Conservation (phyloP, 208 protist species). For the Trypanosoma conorhini region DNA sequence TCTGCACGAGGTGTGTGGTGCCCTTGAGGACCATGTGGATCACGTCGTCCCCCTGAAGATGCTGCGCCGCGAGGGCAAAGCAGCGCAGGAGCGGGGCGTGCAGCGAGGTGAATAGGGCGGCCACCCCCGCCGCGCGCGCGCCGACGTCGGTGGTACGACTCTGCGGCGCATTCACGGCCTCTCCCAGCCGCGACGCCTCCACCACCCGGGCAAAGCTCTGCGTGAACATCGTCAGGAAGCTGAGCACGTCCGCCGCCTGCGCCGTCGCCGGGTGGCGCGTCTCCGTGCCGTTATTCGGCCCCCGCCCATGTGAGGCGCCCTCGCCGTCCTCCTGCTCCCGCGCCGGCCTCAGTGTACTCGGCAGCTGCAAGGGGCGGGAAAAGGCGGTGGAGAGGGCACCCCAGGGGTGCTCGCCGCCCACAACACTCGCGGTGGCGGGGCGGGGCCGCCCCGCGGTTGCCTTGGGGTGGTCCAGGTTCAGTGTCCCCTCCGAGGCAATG, state of each 20-base stretch:
- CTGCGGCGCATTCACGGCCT: neutral
- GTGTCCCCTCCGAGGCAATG: constrained; percentile 5
- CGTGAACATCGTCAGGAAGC: constrained; percentile 42
- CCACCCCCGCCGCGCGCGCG: constrained; percentile 1
- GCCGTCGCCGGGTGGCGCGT: neutral
- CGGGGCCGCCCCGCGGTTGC: neutral
- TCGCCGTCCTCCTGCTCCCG: neutral
- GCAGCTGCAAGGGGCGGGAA: neutral
- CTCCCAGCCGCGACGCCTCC: constrained; percentile 8
- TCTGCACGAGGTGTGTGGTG: constrained; percentile 47
- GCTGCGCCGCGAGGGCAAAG: constrained; percentile 23
- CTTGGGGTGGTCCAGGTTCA: constrained; percentile 4
- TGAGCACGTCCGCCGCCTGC: constrained; percentile 21
- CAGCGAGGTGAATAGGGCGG: constrained; percentile 26
- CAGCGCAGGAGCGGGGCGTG: constrained; percentile 29
- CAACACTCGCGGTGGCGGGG: neutral
- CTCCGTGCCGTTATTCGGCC: neutral
- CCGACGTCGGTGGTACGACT: neutral
- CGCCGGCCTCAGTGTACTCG: neutral
- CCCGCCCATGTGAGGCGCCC: neutral
- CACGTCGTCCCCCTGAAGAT: constrained; percentile 37
- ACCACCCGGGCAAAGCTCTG: constrained; percentile 39
- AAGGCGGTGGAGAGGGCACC: neutral
- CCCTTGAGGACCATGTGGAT: constrained; percentile 50
- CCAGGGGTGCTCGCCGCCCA: neutral